Evolutionary conservation across 257 asterid genomes (phyloP).

Genomic region (Solanum corneliomulleri): DNA sequence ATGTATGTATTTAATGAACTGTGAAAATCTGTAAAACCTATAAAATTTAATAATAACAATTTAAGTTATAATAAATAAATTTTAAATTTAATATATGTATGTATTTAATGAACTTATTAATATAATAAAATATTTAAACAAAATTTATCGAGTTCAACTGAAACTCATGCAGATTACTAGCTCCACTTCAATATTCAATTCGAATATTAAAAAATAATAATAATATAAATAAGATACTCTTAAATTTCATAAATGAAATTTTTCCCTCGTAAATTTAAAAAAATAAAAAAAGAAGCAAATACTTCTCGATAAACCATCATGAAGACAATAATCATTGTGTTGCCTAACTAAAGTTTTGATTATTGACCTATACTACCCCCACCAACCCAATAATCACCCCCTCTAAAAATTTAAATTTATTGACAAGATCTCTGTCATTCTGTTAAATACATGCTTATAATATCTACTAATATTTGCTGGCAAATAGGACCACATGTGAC

Average conservation of each 20-base stretch:
- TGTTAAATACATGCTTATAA: not conserved
- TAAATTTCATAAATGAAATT: not conserved
- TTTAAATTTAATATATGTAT: too few relatives aligned
- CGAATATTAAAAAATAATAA: too few relatives aligned
- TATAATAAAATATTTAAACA: accelerated
- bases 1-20: too few relatives aligned
- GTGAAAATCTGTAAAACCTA: too few relatives aligned
- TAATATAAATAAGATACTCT: too few relatives aligned
- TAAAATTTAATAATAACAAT: too few relatives aligned
- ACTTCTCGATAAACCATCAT: not conserved
- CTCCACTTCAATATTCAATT: too few relatives aligned
- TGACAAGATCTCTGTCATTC: not conserved
- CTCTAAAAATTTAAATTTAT: not conserved
- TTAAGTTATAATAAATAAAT: too few relatives aligned
- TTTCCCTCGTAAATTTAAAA: not conserved
- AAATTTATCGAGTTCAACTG: too few relatives aligned
- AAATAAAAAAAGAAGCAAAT: not conserved
- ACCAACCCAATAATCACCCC: not conserved
- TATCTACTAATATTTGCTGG: not conserved
- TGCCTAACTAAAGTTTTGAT: not conserved
- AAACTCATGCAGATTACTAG: not conserved
- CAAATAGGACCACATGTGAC: not conserved
- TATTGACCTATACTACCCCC: not conserved
- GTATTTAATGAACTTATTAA: too few relatives aligned
- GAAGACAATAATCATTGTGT: not conserved